Base-by-base conservation (phyloP, 1,139 yeast genomes). In the Magnusiomyces paraingens region DNA sequence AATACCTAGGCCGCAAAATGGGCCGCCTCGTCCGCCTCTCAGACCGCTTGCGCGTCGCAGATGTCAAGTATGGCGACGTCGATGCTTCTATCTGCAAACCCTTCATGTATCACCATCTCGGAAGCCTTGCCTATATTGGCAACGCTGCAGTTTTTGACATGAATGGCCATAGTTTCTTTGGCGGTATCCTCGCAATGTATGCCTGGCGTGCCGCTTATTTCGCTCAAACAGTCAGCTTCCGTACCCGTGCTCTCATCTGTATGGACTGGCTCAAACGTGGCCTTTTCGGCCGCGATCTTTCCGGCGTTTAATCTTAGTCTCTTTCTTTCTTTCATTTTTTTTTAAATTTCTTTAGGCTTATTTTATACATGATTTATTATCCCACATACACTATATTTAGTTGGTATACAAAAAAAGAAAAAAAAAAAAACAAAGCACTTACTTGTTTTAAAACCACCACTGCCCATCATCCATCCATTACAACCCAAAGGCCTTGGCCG, bases 221-320 rank as follows among this genome's bases (percentile, higher is more conserved):
- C 68, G 78, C 84, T 32, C 83, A 82, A 65, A 76, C 82, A 46
- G 85, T 82, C 43, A 77, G 84, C 52, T 64, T 79, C 58, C 74
- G 86, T 64, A 79, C 82, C 1, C 73, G 86, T 61, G 80, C 79
- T 1, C 70, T 80, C 59, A 66, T 82, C 65, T 77, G 78, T 65
- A 75, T 80, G 73, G 86, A 82, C 62, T 82, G 86, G 85, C 62
- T 81, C 59, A 81, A 80, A 64, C 77, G 85, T 62, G 84, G 83
- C 38, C 63, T 81, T 50, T 81, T 81, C 61, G 84, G 85, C 6
- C 76, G 85, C 65, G 84, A 80, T 61, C 70, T 80, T 55, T 67
- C 77, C 48, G 71, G 75, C 46, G 61, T 65, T 46, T 58, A 54
- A 43, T 26, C 8, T 26, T 8, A 26, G 8, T 5, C 8, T 26